These are phyloP conservation scores for Ophiocordyceps unilateralis DNA, from an alignment of 2,329 filamentous ascomycete species.

Conservation along the genomic window DNA sequence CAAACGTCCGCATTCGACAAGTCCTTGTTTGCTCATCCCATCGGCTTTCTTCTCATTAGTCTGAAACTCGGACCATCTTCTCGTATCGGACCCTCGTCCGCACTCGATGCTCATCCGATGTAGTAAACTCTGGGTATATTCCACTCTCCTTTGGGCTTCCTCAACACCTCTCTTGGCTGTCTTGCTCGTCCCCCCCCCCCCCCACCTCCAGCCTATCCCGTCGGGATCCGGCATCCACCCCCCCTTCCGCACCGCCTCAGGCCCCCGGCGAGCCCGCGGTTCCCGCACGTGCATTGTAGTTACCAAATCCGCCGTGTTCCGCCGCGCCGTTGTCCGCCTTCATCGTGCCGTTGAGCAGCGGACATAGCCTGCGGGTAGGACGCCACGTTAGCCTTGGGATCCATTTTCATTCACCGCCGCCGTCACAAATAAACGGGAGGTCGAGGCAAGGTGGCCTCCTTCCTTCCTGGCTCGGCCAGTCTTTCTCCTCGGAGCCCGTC, in stretches of 20 bases:
- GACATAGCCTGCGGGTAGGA: constrained; percentile 46
- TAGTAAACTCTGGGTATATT: not conserved
- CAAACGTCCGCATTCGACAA: too few species aligned
- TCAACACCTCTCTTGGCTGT: too few species aligned
- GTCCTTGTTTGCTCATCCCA: too few species aligned
- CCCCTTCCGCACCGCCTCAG: not conserved
- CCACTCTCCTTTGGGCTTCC: not conserved
- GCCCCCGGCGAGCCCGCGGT: constrained; percentile 16
- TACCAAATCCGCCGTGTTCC: constrained; percentile 42
- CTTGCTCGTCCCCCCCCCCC: not conserved
- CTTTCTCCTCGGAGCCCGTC: constrained; percentile 4
- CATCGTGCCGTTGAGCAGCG: constrained; percentile 70
- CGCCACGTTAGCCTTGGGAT: constrained; percentile 8
- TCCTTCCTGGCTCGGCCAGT: not conserved
- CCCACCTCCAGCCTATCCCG: not conserved
- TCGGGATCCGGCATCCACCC: not conserved
- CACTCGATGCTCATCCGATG: not conserved
- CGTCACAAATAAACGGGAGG: too few species aligned
- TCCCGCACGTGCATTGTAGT: constrained; percentile 25
- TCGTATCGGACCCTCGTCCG: too few species aligned
- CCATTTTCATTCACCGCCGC: too few species aligned
- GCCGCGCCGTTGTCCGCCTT: constrained; percentile 38
- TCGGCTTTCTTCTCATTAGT: too few species aligned
- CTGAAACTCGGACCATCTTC: too few species aligned
- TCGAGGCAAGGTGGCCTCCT: too few species aligned